A percentile compares a stretch with the other conserved stretches of the same genome.
Evolutionary conservation across 139 green algal species (phyloP).

Genomic region (Trebouxia sp.): DNA sequence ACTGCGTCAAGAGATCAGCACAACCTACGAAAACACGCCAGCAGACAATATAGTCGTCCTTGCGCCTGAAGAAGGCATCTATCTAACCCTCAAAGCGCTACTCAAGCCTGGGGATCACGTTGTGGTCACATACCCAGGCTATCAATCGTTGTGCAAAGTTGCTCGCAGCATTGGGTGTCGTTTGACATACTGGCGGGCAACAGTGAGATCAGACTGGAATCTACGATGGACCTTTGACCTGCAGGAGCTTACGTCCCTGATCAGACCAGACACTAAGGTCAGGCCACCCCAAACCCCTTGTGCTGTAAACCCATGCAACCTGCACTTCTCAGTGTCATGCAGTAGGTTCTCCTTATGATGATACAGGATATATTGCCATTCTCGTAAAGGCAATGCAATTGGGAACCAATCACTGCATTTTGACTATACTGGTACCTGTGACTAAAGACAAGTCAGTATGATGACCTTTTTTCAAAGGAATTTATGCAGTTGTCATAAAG

Average conservation of each 20-base stretch:
- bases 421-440: too few relatives aligned
- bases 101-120: conserved; percentile 51
- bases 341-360: too few relatives aligned
- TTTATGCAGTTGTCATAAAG: too few relatives aligned
- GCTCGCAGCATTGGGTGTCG: conserved; percentile 53
- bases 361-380: too few relatives aligned
- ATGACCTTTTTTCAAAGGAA: background rate
- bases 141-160: conserved; percentile 77
- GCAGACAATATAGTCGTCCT: conserved; percentile 50
- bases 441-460: background rate
- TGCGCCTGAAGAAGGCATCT: conserved; percentile 63
- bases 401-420: too few relatives aligned
- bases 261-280: conserved; percentile 30
- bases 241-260: conserved; percentile 36
- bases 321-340: too few relatives aligned
- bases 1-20: conserved; percentile 19
- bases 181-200: conserved; percentile 57
- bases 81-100: conserved; percentile 70
- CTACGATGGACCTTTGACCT: conserved; percentile 50
- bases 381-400: too few relatives aligned
- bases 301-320: too few relatives aligned
- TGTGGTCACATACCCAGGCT: conserved; percentile 63
- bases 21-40: background rate
- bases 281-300: too few relatives aligned
- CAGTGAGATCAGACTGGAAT: background rate